Conservation (phyloP, 345 rosid species). For the Populus davidiana region DNA sequence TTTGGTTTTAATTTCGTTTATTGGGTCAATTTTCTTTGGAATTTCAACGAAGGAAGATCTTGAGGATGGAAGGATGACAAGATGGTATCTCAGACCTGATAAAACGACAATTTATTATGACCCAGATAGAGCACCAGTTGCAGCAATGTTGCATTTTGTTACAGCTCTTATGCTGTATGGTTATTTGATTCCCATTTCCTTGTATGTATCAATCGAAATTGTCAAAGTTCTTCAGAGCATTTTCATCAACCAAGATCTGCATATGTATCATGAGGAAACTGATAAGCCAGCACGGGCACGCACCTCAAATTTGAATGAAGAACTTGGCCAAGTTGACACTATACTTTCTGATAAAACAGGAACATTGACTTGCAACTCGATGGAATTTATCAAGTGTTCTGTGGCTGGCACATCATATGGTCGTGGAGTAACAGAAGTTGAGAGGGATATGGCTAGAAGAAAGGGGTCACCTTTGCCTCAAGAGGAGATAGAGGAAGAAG, state of each 20-base stretch:
- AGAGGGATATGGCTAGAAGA: conserved; percentile 69
- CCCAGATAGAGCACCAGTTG: conserved; percentile 56
- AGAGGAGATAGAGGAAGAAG: conserved; percentile 36
- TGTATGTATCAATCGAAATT: conserved; percentile 88
- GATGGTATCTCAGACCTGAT: conserved; percentile 98
- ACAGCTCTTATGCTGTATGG: conserved; percentile 87
- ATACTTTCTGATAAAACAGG: conserved; percentile 92
- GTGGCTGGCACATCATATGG: conserved; percentile 85
- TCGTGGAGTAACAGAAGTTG: conserved; percentile 82
- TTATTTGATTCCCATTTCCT: conserved; percentile 86
- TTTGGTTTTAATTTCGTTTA: conserved; percentile 56
- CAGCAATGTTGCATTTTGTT: conserved; percentile 66
- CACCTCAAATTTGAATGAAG: conserved; percentile 96
- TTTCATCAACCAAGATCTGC: conserved; percentile 78
- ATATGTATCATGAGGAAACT: conserved; percentile 80
- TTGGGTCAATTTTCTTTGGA: conserved; percentile 78
- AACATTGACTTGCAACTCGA: conserved; percentile 90
- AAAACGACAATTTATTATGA: conserved; percentile 58
- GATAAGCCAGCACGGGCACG: conserved; percentile 92
- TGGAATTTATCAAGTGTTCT: conserved; percentile 94
- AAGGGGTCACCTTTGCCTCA: conserved; percentile 50
- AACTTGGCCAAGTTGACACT: conserved; percentile 94
- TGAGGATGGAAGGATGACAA: conserved; percentile 60
- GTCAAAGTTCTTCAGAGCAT: conserved; percentile 89
- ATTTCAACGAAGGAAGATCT: conserved; percentile 65